These are phyloP conservation scores for Baudoinia panamericana DNA, from an alignment of 495 filamentous ascomycete genomes.

Conservation along the genomic window DNA sequence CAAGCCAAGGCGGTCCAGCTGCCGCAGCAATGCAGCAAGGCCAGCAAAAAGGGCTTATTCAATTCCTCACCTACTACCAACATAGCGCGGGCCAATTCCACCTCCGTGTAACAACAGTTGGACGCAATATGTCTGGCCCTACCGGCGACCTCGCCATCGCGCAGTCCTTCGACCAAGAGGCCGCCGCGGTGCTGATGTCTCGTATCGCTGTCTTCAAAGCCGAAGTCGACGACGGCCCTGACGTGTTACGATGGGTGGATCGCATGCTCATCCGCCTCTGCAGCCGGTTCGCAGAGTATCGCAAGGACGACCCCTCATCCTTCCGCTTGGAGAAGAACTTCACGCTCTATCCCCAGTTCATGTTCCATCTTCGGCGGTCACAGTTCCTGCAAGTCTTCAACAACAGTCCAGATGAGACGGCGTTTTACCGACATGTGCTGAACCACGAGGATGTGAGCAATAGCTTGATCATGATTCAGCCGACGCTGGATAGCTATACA, in stretches of 20 bases:
- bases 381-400: slow-evolving; percentile 99
- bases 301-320: slow-evolving; percentile 95
- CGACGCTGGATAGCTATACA: slow-evolving; percentile 92
- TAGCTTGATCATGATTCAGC: slow-evolving; percentile 97
- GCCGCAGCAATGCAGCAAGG: slow-evolving; percentile 59
- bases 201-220: slow-evolving; percentile 98
- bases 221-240: slow-evolving; percentile 97
- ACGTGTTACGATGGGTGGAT: slow-evolving; percentile 97
- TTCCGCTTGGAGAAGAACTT: slow-evolving; percentile 99
- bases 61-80: slow-evolving; percentile 98
- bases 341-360: slow-evolving; percentile 97
- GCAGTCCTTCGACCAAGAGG: slow-evolving; percentile 97
- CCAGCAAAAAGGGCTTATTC: slow-evolving; percentile 89
- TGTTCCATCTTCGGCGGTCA: slow-evolving; percentile 95
- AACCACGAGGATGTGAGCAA: slow-evolving; percentile 97
- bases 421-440: slow-evolving; percentile 93
- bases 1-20: slow-evolving; percentile 78
- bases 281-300: slow-evolving; percentile 93
- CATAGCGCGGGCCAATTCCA: slow-evolving; percentile 94
- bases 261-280: slow-evolving; percentile 96
- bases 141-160: slow-evolving; percentile 95
- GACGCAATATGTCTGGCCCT: slow-evolving; percentile 81
- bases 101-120: slow-evolving; percentile 86
- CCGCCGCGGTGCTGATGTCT: slow-evolving; percentile 94
- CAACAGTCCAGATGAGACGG: slow-evolving; percentile 97